Base-by-base conservation (phyloP, 495 filamentous ascomycete species). In the Podospora didyma region DNA sequence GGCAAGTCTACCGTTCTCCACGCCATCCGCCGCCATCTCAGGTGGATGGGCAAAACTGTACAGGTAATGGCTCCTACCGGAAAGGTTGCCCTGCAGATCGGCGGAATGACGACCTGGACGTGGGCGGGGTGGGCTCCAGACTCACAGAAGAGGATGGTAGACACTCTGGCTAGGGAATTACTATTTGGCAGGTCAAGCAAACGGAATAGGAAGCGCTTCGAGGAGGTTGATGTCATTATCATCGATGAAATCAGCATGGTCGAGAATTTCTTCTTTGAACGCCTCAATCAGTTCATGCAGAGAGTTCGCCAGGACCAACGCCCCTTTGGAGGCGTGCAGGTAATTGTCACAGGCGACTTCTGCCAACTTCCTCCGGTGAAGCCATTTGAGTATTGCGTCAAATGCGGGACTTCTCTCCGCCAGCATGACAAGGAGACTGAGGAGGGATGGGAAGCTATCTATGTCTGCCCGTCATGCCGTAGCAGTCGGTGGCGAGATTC, bases 321-420 rank as follows among this genome's bases (percentile, higher is more conserved):
- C 2, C 83, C 92, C 0, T 98, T 97, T 69, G 94, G 94, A 26
- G 93, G 92, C 1, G 91, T 96, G 42, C 93, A 97, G 64, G 78
- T 98, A 31, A 82, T 98, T 26, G 87, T 97, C 23, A 97, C 93
- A 0, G 94, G 94, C 0, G 94, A 98, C 70, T 98, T 97, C 69
- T 97, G 95, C 68, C 94, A 98, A 65, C 70, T 98, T 16, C 92
- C 94, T 0, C 93, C 93, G 0, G 91, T 98, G 11, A 90, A 88
- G 22, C 92, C 94, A 6, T 80, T 79, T 82, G 23, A 89, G 82
- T 61, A 94, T 88, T 76, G 87, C 83, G 28, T 96, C 86, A 51
- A 80, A 82, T 73, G 93, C 83, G 56, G 84, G 69, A 35, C 86
- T 78, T 14, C 92, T 80, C 88, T 88, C 71, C 57, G 86, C 80